These are phyloP conservation scores for Ogataea nonfermentans DNA, from an alignment of 805 yeast genomes.

Conservation along the genomic window DNA sequence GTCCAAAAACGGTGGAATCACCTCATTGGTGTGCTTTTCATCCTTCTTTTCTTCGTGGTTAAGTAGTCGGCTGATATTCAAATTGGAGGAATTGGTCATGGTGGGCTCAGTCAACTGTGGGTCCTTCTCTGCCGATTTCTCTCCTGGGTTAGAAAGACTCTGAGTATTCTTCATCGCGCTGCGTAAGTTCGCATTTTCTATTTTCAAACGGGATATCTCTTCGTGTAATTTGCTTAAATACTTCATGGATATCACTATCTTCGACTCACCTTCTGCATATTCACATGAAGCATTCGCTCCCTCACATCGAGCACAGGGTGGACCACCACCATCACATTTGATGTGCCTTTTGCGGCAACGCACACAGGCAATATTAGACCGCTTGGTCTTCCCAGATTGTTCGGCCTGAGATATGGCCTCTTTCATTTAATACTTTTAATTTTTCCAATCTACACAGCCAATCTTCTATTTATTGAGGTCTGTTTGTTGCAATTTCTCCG, in stretches of 20 bases:
- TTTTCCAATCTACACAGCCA: constrained; percentile 8
- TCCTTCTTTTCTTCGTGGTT: constrained; percentile 1
- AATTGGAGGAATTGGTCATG: neutral
- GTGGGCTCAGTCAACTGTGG: neutral
- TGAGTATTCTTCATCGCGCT: constrained; percentile 33
- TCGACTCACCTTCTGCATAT: constrained; percentile 68
- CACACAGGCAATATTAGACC: constrained; percentile 44
- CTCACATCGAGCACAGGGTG: constrained; percentile 65
- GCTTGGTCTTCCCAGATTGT: constrained; percentile 12
- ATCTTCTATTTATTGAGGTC: constrained; percentile 2
- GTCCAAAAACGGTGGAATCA: constrained; percentile 69
- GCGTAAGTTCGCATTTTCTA: constrained; percentile 60
- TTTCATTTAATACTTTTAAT: neutral
- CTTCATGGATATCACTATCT: constrained; percentile 69
- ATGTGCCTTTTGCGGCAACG: constrained; percentile 71
- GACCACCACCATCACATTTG: constrained; percentile 69
- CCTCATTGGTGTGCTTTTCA: constrained; percentile 38
- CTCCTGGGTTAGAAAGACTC: neutral
- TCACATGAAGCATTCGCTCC: constrained; percentile 60
- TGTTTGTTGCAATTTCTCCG: constrained; percentile 40
- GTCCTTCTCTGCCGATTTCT: neutral
- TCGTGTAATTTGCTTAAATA: constrained; percentile 66
- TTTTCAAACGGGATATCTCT: constrained; percentile 61
- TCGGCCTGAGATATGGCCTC: constrained; percentile 1
- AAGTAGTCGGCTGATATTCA: constrained; percentile 8